Base-by-base conservation (phyloP, 1,139 yeast species). In the Scheffersomyces lignicola region DNA sequence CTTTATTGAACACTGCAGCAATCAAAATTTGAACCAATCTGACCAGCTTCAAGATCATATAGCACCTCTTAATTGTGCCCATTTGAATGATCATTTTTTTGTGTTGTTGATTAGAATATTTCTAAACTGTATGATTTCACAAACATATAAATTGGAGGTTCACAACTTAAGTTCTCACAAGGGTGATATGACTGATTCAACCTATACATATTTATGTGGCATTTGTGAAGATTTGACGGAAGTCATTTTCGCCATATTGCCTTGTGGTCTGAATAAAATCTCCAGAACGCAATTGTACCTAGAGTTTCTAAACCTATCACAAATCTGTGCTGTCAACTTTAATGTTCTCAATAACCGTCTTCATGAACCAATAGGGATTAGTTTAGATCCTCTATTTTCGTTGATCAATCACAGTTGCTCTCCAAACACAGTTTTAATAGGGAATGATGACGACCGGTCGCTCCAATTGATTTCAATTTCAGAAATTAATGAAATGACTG, bases 341-440 rank as follows among this genome's bases (percentile, higher is more conserved):
- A 26, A 26, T 15, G 18, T 26, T 1, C 18, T 52, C 14, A 48
- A 49, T 24, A 53, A 60, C 37, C 39, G 43, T 24, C 47, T 39
- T 24, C 42, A 45, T 12, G 60, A 57, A 30, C 36, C 43, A 5
- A 48, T 58, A 27, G 75, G 75, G 0, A 34, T 51, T 7, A 50
- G 54, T 44, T 49, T 69, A 38, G 73, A 69, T 39, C 65, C 68
- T 0, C 39, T 48, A 3, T 57, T 66, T 40, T 48, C 73, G 5
- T 40, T 66, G 24, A 44, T 60, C 7, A 60, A 60, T 33, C 65
- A 60, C 41, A 54, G 60, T 3, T 60, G 65, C 39, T 34, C 48
- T n/a, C 62, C 65, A 6, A 58, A 69, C 37, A 52, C 60, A 22
- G 37, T 48, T 7, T 33, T 55, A 6, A 38, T 54, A 4, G 55